Conservation (phyloP, 2,329 filamentous ascomycete species). For the Beauveria pseudobassiana region DNA sequence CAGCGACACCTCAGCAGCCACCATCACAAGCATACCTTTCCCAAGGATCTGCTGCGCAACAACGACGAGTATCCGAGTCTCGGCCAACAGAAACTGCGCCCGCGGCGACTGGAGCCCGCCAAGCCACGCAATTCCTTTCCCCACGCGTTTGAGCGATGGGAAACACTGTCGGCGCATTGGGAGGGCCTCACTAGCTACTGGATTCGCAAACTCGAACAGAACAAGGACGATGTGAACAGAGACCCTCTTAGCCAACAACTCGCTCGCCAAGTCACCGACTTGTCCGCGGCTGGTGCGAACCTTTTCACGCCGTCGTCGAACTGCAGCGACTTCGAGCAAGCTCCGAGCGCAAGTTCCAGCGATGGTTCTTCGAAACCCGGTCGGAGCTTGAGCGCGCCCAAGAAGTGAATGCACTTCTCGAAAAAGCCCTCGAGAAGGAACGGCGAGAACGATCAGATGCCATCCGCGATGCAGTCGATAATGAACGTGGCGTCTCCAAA, state of each 20-base stretch:
- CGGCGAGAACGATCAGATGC: slow-evolving; percentile 61
- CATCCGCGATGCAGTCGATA: slow-evolving; percentile 56
- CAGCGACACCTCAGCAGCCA: neutral
- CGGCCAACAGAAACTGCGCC: slow-evolving; percentile 15
- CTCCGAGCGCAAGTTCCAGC: slow-evolving; percentile 94
- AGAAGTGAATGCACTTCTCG: slow-evolving; percentile 75
- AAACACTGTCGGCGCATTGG: slow-evolving; percentile 94
- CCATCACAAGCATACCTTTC: slow-evolving; percentile 12
- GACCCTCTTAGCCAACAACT: slow-evolving; percentile 83
- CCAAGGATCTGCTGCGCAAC: slow-evolving; percentile 11
- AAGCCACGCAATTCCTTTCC: slow-evolving; percentile 69
- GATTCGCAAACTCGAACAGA: slow-evolving; percentile 88
- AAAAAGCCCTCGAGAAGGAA: slow-evolving; percentile 67
- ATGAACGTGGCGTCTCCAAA: slow-evolving; percentile 65
- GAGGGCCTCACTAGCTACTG: slow-evolving; percentile 95
- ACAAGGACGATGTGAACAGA: slow-evolving; percentile 73
- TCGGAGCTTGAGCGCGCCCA: slow-evolving; percentile 78
- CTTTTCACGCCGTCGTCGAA: slow-evolving; percentile 97
- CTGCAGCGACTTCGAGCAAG: slow-evolving; percentile 87
- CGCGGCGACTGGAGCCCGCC: slow-evolving; percentile 13
- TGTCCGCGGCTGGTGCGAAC: slow-evolving; percentile 95
- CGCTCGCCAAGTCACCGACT: slow-evolving; percentile 86
- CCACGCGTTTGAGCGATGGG: slow-evolving; percentile 96
- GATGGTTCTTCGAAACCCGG: slow-evolving; percentile 96
- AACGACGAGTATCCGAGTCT: slow-evolving; percentile 15